Percentiles rank a stretch among this genome's conserved stretches.
Conservation (phyloP, 1,284 basidiomycete species). For the Meira nashicola region DNA sequence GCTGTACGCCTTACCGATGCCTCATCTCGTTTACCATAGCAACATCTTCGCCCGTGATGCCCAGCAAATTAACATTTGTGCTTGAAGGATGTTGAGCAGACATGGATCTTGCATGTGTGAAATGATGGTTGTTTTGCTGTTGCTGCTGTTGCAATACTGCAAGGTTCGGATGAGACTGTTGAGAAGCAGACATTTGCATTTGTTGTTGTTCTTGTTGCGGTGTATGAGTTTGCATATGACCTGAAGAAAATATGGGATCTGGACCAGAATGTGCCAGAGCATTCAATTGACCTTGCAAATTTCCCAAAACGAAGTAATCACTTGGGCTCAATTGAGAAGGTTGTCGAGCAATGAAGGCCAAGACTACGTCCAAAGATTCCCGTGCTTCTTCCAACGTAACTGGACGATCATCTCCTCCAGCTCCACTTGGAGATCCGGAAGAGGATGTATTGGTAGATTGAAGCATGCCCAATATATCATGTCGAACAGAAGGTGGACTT, state of each 20-base stretch:
- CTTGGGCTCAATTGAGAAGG: slow-evolving; percentile 3
- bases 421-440: background rate
- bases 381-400: slow-evolving; percentile 7
- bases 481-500: too few relatives aligned
- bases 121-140: too few relatives aligned
- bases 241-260: too few relatives aligned
- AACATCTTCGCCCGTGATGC: too few relatives aligned
- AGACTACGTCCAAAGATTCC: slow-evolving; percentile 1
- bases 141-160: too few relatives aligned
- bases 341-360: slow-evolving; percentile 5
- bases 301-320: slow-evolving; percentile 6
- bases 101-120: too few relatives aligned
- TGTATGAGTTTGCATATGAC: background rate
- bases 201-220: background rate
- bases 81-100: too few relatives aligned
- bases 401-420: background rate
- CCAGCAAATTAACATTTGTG: too few relatives aligned
- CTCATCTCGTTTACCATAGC: too few relatives aligned
- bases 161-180: too few relatives aligned
- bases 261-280: background rate
- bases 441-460: background rate
- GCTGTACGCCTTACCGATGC: too few relatives aligned
- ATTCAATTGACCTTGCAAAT: slow-evolving; percentile 5
- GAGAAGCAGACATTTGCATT: background rate
- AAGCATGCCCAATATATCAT: too few relatives aligned